Conservation (phyloP, 2,329 filamentous ascomycete species). For the Talaromyces sp. region DNA sequence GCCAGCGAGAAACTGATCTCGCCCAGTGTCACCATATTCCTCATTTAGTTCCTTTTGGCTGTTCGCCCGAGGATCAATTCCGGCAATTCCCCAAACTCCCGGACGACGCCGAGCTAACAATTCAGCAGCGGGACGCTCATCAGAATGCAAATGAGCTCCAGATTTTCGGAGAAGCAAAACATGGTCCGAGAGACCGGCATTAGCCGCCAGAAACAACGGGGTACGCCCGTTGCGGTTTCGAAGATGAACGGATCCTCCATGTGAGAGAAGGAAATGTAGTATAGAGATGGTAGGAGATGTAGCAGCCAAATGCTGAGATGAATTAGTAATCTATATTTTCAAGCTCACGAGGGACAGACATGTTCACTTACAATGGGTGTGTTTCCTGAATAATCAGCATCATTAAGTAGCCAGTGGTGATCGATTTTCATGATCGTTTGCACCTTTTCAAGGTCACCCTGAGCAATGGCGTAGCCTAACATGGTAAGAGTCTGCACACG, state of each 20-base stretch:
- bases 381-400: constrained; percentile 79
- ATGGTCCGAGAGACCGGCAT: constrained; percentile 58
- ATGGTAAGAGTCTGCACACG: constrained; percentile 70
- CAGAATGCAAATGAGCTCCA: constrained; percentile 62
- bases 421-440: constrained; percentile 69
- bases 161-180: constrained; percentile 58
- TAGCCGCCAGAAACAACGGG: constrained; percentile 62
- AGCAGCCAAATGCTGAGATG: constrained; percentile 56
- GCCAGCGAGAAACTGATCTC: constrained; percentile 25
- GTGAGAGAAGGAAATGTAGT: constrained; percentile 57
- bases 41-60: constrained; percentile 29
- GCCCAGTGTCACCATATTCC: constrained; percentile 13
- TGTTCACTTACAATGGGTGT: constrained; percentile 54
- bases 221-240: constrained; percentile 62
- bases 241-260: constrained; percentile 62
- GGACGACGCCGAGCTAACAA: constrained; percentile 49
- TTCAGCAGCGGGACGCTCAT: constrained; percentile 57
- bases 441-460: constrained; percentile 68
- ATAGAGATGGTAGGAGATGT: constrained; percentile 59
- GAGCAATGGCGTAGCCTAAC: constrained; percentile 77
- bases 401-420: constrained; percentile 69
- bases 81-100: constrained; percentile 48
- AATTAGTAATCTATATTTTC: neutral
- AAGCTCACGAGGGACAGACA: no score
- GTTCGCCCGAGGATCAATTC: constrained; percentile 37